Base-by-base conservation (phyloP, 495 filamentous ascomycete species). In the Cryomyces minteri region DNA sequence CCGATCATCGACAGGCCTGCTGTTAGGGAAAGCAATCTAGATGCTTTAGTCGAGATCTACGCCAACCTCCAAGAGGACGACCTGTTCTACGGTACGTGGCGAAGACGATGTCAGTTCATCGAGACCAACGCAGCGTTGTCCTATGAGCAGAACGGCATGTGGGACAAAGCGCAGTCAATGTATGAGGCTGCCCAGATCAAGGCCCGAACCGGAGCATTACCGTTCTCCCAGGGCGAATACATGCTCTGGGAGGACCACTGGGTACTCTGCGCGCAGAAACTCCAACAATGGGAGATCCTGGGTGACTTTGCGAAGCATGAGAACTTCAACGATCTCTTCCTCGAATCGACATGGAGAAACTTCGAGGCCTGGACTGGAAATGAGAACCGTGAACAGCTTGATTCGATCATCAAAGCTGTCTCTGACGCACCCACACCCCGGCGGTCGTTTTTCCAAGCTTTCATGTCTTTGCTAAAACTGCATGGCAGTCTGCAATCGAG, bases 201-300 rank as follows among this genome's bases (percentile, higher is more conserved):
- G 60, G 88, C 92, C 39, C 75, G 92, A 33, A 94, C 85, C 1
- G 88, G 87, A 31, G 80, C 82, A 10, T 75, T 94, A 48, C 88
- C 92, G 2, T 95, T 94, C 65, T 95, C 90, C 1, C 82, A 92
- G 52, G 85, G 78, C 10, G 92, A 99, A 64, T 99, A 99, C 58
- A 93, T 90, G 74, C 71, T 99, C 1, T 99, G 92, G 92, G 92
- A 99, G 62, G 92, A 99, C 60, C 92, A 99, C 52, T 99, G 92
- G 92, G 74, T 96, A 32, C 71, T 92, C 37, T 96, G 92, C 57
- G 90, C 88, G 3, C 84, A 96, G 62, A 99, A 96, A 66, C 72
- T 99, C 34, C 92, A 99, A 58, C 92, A 96, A 51, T 99, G 92
- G 92, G 92, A 99, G 45, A 82, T 99, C 45, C 63, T 99, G 30